These are phyloP conservation scores for Pichia cactophila DNA, from an alignment of 1,139 yeast species.

Conservation along the genomic window DNA sequence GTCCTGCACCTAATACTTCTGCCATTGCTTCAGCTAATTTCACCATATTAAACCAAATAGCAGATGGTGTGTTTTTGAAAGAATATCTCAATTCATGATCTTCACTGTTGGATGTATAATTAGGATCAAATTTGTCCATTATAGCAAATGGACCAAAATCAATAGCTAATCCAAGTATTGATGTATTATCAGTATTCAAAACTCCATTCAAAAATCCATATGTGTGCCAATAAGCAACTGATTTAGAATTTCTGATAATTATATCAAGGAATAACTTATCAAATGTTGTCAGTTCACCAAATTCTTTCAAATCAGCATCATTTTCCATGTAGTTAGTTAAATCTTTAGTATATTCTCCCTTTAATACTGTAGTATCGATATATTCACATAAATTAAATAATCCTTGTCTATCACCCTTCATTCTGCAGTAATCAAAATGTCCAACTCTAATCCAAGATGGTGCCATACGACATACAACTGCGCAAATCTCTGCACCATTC, in stretches of 20 bases:
- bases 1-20: slow-evolving; percentile 69
- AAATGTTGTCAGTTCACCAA: slow-evolving; percentile 46
- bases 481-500: slow-evolving; percentile 69
- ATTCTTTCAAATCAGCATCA: slow-evolving; percentile 7
- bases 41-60: slow-evolving; percentile 91
- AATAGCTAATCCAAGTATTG: slow-evolving; percentile 75
- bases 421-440: slow-evolving; percentile 76
- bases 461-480: slow-evolving; percentile 78
- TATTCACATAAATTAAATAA: slow-evolving; percentile 61
- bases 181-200: slow-evolving; percentile 87
- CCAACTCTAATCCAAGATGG: slow-evolving; percentile 86
- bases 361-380: slow-evolving; percentile 60
- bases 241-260: slow-evolving; percentile 61
- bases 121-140: slow-evolving; percentile 68
- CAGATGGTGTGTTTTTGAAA: slow-evolving; percentile 72
- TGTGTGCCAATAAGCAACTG: slow-evolving; percentile 82
- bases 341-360: slow-evolving; percentile 32
- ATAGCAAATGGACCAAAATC: slow-evolving; percentile 96
- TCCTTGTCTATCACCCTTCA: slow-evolving; percentile 64
- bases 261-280: slow-evolving; percentile 67
- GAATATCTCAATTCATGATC: slow-evolving; percentile 68
- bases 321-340: slow-evolving; percentile 12
- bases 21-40: slow-evolving; percentile 81
- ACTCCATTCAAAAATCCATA: slow-evolving; percentile 95
- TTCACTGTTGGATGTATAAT: slow-evolving; percentile 85